Evolutionary conservation across 768 basidiomycete species (phyloP).

Genomic region (Mycena leptocephala): DNA sequence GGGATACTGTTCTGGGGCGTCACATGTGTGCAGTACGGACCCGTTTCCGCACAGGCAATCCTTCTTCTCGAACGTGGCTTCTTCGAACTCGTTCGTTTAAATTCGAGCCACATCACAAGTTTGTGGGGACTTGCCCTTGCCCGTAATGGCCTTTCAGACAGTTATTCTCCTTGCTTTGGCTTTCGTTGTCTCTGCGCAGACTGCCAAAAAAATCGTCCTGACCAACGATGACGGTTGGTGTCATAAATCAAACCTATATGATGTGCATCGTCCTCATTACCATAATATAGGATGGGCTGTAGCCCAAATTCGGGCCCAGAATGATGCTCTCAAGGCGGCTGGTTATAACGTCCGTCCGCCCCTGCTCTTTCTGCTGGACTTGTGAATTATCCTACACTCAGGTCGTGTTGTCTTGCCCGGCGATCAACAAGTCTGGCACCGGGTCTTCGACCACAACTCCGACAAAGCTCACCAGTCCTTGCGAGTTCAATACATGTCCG

Average conservation of each 20-base stretch:
- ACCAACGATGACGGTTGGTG: conserved; percentile 53
- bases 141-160: not conserved
- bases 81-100: not conserved
- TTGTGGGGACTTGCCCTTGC: not conserved
- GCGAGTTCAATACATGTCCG: conserved; percentile 65
- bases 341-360: conserved; percentile 55
- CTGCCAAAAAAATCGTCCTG: conserved; percentile 44
- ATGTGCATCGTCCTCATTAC: not conserved
- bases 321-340: conserved; percentile 53
- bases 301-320: conserved; percentile 61
- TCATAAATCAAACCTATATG: not conserved
- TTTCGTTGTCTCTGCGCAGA: conserved; percentile 14
- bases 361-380: not conserved
- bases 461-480: conserved; percentile 50
- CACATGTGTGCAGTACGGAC: too few relatives aligned
- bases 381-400: conserved; percentile 25
- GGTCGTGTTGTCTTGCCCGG: conserved; percentile 66
- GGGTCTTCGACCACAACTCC: conserved; percentile 59
- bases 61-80: not conserved
- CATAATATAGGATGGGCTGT: conserved; percentile 56
- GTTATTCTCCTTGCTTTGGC: conserved; percentile 4
- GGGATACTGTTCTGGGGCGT: too few relatives aligned
- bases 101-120: not conserved
- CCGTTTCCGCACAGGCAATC: too few relatives aligned
- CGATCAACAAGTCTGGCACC: conserved; percentile 63